A percentile compares a stretch with the other conserved stretches of the same genome.
Conservation (phyloP, 495 filamentous ascomycete species). For the Hypoxylon lienhwacheense region DNA sequence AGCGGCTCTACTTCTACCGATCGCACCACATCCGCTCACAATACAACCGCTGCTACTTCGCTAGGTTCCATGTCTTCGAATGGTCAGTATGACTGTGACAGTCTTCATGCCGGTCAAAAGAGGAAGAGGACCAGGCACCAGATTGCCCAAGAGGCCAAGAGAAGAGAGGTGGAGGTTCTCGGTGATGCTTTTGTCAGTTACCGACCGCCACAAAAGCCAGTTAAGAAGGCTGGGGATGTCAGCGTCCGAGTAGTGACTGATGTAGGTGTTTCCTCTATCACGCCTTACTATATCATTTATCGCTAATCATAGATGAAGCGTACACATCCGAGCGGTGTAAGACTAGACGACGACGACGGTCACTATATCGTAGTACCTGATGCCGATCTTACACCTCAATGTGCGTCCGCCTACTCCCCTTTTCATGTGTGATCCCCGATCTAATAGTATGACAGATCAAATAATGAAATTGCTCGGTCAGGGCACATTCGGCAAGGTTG, state of each 20-base stretch:
- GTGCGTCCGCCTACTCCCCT: slow-evolving; percentile 58
- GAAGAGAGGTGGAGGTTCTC: slow-evolving; percentile 65
- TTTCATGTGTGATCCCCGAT: slow-evolving; percentile 8
- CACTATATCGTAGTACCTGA: slow-evolving; percentile 91
- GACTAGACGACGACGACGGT: slow-evolving; percentile 91
- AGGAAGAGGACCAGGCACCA: slow-evolving; percentile 82
- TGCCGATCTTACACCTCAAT: slow-evolving; percentile 80
- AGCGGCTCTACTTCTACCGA: slow-evolving; percentile 77
- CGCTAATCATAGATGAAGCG: slow-evolving; percentile 38
- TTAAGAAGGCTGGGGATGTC: slow-evolving; percentile 90
- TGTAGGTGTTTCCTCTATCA: slow-evolving; percentile 59
- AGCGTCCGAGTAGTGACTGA: slow-evolving; percentile 78
- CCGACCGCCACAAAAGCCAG: slow-evolving; percentile 79
- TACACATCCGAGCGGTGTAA: slow-evolving; percentile 55
- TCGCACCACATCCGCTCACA: slow-evolving; percentile 77
- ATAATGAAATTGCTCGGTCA: slow-evolving; percentile 88
- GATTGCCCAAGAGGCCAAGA: slow-evolving; percentile 77
- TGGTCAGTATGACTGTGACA: slow-evolving; percentile 61
- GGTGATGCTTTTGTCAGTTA: slow-evolving; percentile 77
- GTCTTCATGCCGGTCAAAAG: slow-evolving; percentile 67
- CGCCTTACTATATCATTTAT: slow-evolving; percentile 11
- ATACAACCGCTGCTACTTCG: slow-evolving; percentile 90
- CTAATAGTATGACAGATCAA: slow-evolving; percentile 64
- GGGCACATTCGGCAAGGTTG: slow-evolving; percentile 97
- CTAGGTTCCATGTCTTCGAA: slow-evolving; percentile 69